phyloP scores from a whole-genome alignment of 2,329 filamentous ascomycete species.

The Arthrobotrys musiformis region DNA sequence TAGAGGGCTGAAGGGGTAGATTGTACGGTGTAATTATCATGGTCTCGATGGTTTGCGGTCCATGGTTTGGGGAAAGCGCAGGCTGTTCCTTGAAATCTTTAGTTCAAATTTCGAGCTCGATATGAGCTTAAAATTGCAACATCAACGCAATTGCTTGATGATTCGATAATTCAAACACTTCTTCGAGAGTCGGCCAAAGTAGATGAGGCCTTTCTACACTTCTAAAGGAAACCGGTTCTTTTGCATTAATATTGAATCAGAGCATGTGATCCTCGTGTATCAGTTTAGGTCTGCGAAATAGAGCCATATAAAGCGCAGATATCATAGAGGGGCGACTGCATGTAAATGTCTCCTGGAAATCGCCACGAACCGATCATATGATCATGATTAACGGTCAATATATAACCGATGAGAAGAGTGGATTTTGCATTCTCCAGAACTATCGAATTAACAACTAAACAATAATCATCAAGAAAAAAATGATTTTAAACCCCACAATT shows the following conservation, averaged over 20 bases:
- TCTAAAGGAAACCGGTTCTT: too few relatives aligned
- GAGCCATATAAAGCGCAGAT: too few relatives aligned
- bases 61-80: neutral
- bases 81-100: neutral
- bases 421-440: neutral
- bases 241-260: too few relatives aligned
- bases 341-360: too few relatives aligned
- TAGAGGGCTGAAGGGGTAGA: neutral
- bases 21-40: conserved; percentile 17
- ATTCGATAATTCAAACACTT: neutral
- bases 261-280: too few relatives aligned
- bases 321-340: too few relatives aligned
- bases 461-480: neutral
- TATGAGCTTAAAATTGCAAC: neutral
- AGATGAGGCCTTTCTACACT: too few relatives aligned
- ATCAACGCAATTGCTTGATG: neutral
- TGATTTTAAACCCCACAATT: neutral
- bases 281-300: too few relatives aligned
- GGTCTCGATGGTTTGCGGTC: conserved; percentile 12
- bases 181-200: neutral
- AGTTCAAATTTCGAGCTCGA: neutral
- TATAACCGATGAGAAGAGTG: conserved; percentile 7
- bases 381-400: neutral
- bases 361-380: too few relatives aligned
- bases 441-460: neutral